Evolutionary conservation across 768 basidiomycete genomes (phyloP).

Genomic region (Trametes villosa): DNA sequence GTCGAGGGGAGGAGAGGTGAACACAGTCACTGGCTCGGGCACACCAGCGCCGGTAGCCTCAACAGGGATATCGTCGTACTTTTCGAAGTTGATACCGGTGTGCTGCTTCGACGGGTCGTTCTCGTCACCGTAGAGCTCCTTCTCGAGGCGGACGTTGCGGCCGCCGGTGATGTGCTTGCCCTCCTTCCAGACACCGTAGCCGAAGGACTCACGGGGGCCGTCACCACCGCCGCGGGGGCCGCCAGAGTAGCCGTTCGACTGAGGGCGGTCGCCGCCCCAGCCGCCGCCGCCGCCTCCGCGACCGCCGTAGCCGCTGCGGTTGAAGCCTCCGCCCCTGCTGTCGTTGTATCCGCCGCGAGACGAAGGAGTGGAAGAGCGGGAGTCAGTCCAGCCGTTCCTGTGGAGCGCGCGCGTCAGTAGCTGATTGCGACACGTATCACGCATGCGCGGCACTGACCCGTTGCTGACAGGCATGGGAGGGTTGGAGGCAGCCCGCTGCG

Average conservation of each 20-base stretch:
- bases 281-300: conserved; percentile 47
- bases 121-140: conserved; percentile 92
- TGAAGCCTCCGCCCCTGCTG: conserved; percentile 42
- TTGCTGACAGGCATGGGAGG: conserved; percentile 42
- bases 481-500: conserved; percentile 82
- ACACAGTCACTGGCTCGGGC: conserved; percentile 90
- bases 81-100: conserved; percentile 99
- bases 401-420: conserved; percentile 25
- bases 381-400: conserved; percentile 78
- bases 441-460: conserved; percentile 48
- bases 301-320: conserved; percentile 46
- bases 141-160: conserved; percentile 88
- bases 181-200: conserved; percentile 85
- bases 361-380: conserved; percentile 64
- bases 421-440: conserved; percentile 24
- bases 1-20: conserved; percentile 90
- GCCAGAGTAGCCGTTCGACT: conserved; percentile 31
- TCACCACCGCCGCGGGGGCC: conserved; percentile 36
- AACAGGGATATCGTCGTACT: conserved; percentile 99
- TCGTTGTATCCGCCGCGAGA: conserved; percentile 46
- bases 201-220: conserved; percentile 56
- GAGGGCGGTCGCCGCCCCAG: conserved; percentile 36
- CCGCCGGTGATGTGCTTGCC: conserved; percentile 84
- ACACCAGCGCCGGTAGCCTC: conserved; percentile 97
- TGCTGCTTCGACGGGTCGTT: conserved; percentile 87